Percentiles rank a stretch among this genome's conserved stretches.
Evolutionary conservation across 495 filamentous ascomycete species (phyloP).

Genomic region (Staphylotrichum longicolle): DNA sequence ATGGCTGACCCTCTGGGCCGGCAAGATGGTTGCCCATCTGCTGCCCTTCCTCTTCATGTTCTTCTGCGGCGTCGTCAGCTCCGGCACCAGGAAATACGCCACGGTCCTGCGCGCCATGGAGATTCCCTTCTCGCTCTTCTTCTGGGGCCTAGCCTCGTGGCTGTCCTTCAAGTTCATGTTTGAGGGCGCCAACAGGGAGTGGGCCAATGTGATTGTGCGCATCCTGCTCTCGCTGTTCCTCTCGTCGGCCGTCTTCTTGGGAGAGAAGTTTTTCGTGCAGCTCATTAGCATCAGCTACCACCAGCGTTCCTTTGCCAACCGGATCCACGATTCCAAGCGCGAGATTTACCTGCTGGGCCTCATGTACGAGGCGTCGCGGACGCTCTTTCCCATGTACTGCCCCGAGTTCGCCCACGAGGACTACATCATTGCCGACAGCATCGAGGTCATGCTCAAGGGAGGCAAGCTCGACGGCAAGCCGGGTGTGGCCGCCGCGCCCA

Average conservation of each 20-base stretch:
- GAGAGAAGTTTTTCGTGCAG: slow-evolving; percentile 81
- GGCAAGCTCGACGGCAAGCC: slow-evolving; percentile 48
- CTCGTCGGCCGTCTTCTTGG: slow-evolving; percentile 71
- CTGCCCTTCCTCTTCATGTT: slow-evolving; percentile 84
- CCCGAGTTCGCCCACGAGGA: slow-evolving; percentile 89
- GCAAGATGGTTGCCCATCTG: slow-evolving; percentile 75
- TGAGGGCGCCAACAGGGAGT: slow-evolving; percentile 32
- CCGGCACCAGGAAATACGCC: slow-evolving; percentile 90
- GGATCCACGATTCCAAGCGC: slow-evolving; percentile 86
- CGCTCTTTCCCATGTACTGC: slow-evolving; percentile 88
- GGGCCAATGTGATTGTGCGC: slow-evolving; percentile 57
- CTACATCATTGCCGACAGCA: slow-evolving; percentile 78
- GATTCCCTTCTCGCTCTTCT: slow-evolving; percentile 80
- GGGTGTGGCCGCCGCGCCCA: slow-evolving; percentile 65
- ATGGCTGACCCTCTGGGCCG: slow-evolving; percentile 84
- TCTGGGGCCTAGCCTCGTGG: slow-evolving; percentile 77
- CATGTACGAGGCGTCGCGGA: slow-evolving; percentile 84
- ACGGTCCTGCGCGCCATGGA: slow-evolving; percentile 75
- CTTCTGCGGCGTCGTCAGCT: slow-evolving; percentile 82
- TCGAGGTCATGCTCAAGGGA: slow-evolving; percentile 52
- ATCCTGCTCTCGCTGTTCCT: slow-evolving; percentile 76
- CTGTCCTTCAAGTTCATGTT: slow-evolving; percentile 75
- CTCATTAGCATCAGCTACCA: slow-evolving; percentile 94
- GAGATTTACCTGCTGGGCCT: slow-evolving; percentile 74
- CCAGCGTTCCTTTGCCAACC: slow-evolving; percentile 82